Conservation (phyloP, 441 rosid genomes). For the Populus hybrid region DNA sequence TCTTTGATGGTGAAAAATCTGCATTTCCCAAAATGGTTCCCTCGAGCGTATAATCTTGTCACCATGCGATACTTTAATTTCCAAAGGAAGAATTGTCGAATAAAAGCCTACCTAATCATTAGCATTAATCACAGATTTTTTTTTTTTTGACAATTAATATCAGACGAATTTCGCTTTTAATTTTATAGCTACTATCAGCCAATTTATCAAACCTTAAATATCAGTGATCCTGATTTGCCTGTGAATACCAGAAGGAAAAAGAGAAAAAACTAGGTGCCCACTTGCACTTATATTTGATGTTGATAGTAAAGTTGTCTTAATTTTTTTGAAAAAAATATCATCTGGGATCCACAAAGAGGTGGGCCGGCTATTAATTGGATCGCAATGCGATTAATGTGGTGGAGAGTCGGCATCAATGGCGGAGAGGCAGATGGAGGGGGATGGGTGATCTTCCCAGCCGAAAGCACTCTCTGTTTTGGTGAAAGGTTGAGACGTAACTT, state of each 20-base stretch:
- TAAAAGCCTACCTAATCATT: neutral
- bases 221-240: neutral
- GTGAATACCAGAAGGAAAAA: no score
- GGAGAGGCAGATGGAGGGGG: conserved; percentile 9
- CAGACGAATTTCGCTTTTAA: neutral
- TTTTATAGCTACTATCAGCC: no score
- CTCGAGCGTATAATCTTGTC: neutral
- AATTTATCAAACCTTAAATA: no score
- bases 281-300: neutral
- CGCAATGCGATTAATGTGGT: neutral
- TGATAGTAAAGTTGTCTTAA: neutral
- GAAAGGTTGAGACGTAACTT: conserved; percentile 21
- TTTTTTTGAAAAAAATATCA: neutral
- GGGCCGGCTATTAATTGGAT: conserved; percentile 8
- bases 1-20: neutral
- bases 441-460: conserved; percentile 17
- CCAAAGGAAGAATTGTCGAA: neutral
- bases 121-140: neutral
- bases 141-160: no score
- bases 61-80: neutral
- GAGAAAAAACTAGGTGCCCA: neutral
- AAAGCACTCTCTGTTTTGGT: neutral
- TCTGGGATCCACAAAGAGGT: neutral
- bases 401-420: conserved; percentile 22
- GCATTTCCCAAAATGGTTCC: neutral